Percentiles rank a stretch among this genome's conserved stretches.
These are phyloP conservation scores for Pascua guehoae DNA, from an alignment of 1,284 basidiomycete species.

Conservation along the genomic window DNA sequence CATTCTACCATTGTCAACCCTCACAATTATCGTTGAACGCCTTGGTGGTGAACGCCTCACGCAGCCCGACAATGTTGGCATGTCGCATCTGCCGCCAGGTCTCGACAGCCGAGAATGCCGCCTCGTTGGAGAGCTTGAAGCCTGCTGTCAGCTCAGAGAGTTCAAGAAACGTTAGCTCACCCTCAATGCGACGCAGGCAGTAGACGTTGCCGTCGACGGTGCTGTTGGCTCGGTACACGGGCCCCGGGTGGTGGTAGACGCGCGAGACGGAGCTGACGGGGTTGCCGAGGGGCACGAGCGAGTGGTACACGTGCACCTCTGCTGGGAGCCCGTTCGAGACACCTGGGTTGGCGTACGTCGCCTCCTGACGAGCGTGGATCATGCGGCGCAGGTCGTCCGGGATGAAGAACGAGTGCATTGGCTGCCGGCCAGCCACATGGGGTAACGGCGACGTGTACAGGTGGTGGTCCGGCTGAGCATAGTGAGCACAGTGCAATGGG, in stretches of 20 bases:
- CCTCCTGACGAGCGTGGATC: slow-evolving; percentile 76
- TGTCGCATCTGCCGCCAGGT: slow-evolving; percentile 82
- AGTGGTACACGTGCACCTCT: slow-evolving; percentile 87
- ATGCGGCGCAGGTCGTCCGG: slow-evolving; percentile 72
- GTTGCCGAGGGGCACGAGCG: slow-evolving; percentile 64
- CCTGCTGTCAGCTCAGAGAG: slow-evolving; percentile 53
- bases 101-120: slow-evolving; percentile 79
- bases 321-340: slow-evolving; percentile 62
- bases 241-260: slow-evolving; percentile 63
- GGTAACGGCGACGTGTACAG: slow-evolving; percentile 69
- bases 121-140: slow-evolving; percentile 75
- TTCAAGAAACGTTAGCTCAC: slow-evolving; percentile 52
- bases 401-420: slow-evolving; percentile 59
- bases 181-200: slow-evolving; percentile 77
- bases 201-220: slow-evolving; percentile 75
- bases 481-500: neutral
- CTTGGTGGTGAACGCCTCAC: slow-evolving; percentile 93
- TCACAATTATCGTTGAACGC: slow-evolving; percentile 88
- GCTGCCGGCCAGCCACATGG: slow-evolving; percentile 54
- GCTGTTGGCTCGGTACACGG: slow-evolving; percentile 77
- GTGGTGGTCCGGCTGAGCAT: slow-evolving; percentile 78
- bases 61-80: slow-evolving; percentile 78
- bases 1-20: slow-evolving; percentile 31
- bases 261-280: slow-evolving; percentile 56
- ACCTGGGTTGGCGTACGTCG: slow-evolving; percentile 53